Conservation (phyloP, 2,329 filamentous ascomycete species). For the Colletotrichum sp. region DNA sequence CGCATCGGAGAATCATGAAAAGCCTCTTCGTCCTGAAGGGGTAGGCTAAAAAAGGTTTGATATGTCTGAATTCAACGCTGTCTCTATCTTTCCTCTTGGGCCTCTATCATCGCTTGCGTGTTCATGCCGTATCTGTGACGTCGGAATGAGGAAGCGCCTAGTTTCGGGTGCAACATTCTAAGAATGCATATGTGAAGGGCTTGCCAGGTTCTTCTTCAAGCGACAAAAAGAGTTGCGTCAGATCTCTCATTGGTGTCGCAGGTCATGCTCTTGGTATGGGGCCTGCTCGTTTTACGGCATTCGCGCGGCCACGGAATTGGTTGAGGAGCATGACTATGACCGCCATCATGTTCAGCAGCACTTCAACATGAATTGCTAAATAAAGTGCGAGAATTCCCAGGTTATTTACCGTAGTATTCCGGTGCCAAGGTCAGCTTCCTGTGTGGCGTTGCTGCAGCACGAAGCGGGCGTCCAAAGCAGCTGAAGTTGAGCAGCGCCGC, state of each 20-base stretch:
- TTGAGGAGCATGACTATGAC: too few relatives aligned
- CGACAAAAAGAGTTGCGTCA: too few relatives aligned
- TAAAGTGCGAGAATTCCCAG: too few relatives aligned
- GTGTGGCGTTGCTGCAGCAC: not conserved
- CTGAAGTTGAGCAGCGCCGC: not conserved
- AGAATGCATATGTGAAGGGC: accelerated
- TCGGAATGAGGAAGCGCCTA: not conserved
- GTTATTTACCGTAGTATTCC: not conserved
- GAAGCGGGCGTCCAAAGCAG: accelerated
- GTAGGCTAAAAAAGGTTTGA: accelerated
- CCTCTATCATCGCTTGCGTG: not conserved
- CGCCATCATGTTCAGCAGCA: too few relatives aligned
- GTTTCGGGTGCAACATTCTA: accelerated
- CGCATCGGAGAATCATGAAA: not conserved
- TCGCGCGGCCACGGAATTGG: too few relatives aligned
- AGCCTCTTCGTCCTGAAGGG: not conserved
- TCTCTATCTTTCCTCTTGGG: accelerated
- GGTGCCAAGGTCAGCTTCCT: not conserved
- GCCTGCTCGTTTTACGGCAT: not conserved
- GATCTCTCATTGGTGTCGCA: too few relatives aligned
- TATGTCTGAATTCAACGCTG: accelerated
- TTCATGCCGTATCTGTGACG: accelerated
- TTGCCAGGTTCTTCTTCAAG: not conserved
- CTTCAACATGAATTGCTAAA: too few relatives aligned
- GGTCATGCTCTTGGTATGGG: not conserved